Evolutionary conservation across 2,329 filamentous ascomycete species (phyloP), one percentile per base, ranked within the genome.

Genomic region (Nothopassalora personata): DNA sequence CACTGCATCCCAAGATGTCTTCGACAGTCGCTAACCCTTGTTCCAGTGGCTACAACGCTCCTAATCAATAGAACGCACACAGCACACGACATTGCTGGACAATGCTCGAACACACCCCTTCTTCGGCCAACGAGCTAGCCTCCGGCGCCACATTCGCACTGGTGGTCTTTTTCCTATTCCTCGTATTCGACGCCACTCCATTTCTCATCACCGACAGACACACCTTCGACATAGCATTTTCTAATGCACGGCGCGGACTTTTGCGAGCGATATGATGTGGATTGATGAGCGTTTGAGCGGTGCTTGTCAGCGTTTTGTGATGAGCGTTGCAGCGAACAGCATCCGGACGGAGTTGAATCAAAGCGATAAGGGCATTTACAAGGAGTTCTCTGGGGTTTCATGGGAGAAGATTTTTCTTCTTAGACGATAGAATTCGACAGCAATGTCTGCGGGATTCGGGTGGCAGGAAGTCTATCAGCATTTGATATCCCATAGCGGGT

Each of bases 31-130:
- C 61, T 69, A 66, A 67, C 65, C 63, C 45, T 19, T 39, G 23
- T 18, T 48, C 56, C 51, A 64, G 59, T 33, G 61, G 62, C 56
- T 64, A 63, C 64, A 63, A 64, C 57, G 62, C 56, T 15, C 54
- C 54, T 54, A 43, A 56, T 23, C 34, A n/a, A 49, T 50, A 31
- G 45, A 53, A 10, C 8, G 30, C 19, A 19, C 53, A 51, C 28
- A 27, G 23, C 8, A 43, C 19, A 47, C 53, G 39, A 56, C 30
- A 54, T 60, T 51, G 58, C 58, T 23, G 56, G 51, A n/a, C 62
- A 59, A 54, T 60, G 49, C 27, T 54, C 43, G 52, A 36, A 46
- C 18, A 48, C 23, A 23, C 54, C 27, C 36, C 23, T 56, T 53
- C 52, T 56, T 60, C 36, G 50, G 47, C 31, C 27, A 15, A 43